These are phyloP conservation scores for Boletus albobrunnescens DNA, from an alignment of 1,284 basidiomycete genomes.

Conservation along the genomic window DNA sequence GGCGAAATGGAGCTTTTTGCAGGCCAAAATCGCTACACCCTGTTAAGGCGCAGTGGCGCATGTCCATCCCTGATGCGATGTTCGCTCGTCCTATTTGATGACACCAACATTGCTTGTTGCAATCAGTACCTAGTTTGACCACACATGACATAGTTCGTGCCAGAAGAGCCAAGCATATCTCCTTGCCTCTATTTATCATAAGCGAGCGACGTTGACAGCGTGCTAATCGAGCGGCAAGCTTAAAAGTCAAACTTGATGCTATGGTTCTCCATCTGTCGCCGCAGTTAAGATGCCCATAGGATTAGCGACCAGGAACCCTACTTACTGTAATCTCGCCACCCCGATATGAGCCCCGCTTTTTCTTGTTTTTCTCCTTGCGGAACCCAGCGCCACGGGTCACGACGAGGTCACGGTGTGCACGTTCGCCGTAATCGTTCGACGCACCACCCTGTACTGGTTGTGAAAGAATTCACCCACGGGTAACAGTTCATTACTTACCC, in stretches of 20 bases:
- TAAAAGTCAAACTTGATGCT: slow-evolving; percentile 78
- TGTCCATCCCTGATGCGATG: too few relatives aligned
- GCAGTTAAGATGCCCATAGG: slow-evolving; percentile 9
- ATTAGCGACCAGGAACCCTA: slow-evolving; percentile 13
- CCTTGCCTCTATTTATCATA: not conserved
- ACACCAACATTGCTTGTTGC: too few relatives aligned
- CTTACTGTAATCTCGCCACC: slow-evolving; percentile 89
- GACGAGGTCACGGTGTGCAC: slow-evolving; percentile 83
- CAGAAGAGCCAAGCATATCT: too few relatives aligned
- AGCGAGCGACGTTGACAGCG: too few relatives aligned
- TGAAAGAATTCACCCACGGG: not conserved
- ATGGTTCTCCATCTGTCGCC: slow-evolving; percentile 66
- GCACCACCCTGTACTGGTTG: slow-evolving; percentile 34
- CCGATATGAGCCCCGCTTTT: slow-evolving; percentile 90
- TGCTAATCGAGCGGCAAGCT: not conserved
- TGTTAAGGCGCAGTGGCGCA: too few relatives aligned
- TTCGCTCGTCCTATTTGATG: too few relatives aligned
- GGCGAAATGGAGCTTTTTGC: not conserved
- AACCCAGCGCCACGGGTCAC: slow-evolving; percentile 93
- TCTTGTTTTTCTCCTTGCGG: slow-evolving; percentile 99
- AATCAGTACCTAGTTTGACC: not conserved
- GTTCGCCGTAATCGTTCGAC: slow-evolving; percentile 82
- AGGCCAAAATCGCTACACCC: not conserved
- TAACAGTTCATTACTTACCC: slow-evolving; percentile 47
- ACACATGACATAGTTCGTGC: too few relatives aligned